Percentiles rank a stretch among this genome's conserved stretches.
phyloP scores from a whole-genome alignment of 345 rosid species.

The Bruguiera parviflora region DNA sequence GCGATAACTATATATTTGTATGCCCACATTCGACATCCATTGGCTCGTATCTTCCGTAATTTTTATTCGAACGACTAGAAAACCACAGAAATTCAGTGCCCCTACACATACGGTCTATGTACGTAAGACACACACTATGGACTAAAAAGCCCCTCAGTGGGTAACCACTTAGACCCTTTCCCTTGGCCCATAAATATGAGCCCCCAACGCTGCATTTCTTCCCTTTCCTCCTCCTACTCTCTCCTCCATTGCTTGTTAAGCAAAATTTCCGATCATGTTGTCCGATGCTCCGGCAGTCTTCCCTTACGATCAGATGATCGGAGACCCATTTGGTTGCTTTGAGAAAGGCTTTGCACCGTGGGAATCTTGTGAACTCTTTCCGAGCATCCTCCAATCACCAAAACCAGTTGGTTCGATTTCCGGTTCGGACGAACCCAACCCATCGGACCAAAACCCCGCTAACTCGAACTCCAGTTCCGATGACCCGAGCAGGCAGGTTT shows the following conservation, averaged over 20 bases:
- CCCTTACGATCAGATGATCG: constrained; percentile 33
- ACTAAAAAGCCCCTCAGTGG: constrained; percentile 33
- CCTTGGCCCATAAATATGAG: constrained; percentile 52
- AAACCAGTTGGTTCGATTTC: constrained; percentile 38
- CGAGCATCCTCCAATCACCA: constrained; percentile 28
- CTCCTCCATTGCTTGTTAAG: constrained; percentile 29
- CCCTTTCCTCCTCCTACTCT: constrained; percentile 77
- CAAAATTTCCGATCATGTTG: constrained; percentile 39
- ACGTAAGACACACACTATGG: background rate
- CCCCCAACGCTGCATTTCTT: constrained; percentile 63
- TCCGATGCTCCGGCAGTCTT: constrained; percentile 46
- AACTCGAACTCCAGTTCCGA: constrained; percentile 36
- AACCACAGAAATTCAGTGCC: constrained; percentile 25
- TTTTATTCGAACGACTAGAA: too few species aligned
- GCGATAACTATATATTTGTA: too few species aligned
- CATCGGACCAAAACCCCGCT: constrained; percentile 13
- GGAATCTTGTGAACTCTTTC: constrained; percentile 47
- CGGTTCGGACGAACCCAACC: constrained; percentile 40
- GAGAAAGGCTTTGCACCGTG: constrained; percentile 55
- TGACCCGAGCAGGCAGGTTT: constrained; percentile 19
- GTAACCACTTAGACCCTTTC: constrained; percentile 4
- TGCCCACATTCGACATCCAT: too few species aligned
- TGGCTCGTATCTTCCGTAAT: too few species aligned
- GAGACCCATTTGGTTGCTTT: constrained; percentile 36
- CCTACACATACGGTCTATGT: constrained; percentile 11